Evolutionary conservation across 495 filamentous ascomycete genomes (phyloP).

Genomic region (Neurospora sp.): DNA sequence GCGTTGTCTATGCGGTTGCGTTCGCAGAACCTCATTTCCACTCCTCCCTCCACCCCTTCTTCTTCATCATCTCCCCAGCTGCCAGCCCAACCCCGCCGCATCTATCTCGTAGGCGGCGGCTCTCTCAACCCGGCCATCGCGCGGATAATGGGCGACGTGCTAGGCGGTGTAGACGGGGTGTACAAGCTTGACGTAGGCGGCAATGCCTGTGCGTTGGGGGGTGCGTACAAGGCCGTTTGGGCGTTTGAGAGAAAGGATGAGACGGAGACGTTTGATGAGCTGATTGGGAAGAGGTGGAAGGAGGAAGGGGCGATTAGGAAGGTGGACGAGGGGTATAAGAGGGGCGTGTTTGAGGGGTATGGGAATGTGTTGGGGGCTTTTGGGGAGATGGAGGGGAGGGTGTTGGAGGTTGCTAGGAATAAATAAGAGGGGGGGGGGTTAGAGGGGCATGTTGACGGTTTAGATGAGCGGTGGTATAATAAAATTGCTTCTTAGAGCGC

Average conservation of each 20-base stretch:
- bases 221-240: slow-evolving; percentile 97
- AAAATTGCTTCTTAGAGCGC: too few relatives aligned
- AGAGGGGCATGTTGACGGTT: too few relatives aligned
- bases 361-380: slow-evolving; percentile 67
- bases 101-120: slow-evolving; percentile 92
- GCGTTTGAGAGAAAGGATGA: slow-evolving; percentile 56
- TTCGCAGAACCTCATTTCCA: slow-evolving; percentile 58
- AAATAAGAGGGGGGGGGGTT: slow-evolving; percentile 1
- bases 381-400: slow-evolving; percentile 61
- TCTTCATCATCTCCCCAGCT: slow-evolving; percentile 37
- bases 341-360: slow-evolving; percentile 64
- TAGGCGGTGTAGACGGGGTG: slow-evolving; percentile 81
- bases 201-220: slow-evolving; percentile 88
- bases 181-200: slow-evolving; percentile 90
- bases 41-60: neutral
- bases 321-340: slow-evolving; percentile 71
- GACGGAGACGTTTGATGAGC: slow-evolving; percentile 75
- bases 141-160: slow-evolving; percentile 67
- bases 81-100: slow-evolving; percentile 64
- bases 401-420: slow-evolving; percentile 46
- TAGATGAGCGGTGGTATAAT: too few relatives aligned
- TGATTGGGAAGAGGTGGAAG: slow-evolving; percentile 72
- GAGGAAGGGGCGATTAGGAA: slow-evolving; percentile 74
- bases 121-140: slow-evolving; percentile 81
- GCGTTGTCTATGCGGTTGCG: slow-evolving; percentile 82